Percentiles rank a stretch among this genome's conserved stretches.
Conservation (phyloP, 768 basidiomycete species). For the Cantharellus anzutake region DNA sequence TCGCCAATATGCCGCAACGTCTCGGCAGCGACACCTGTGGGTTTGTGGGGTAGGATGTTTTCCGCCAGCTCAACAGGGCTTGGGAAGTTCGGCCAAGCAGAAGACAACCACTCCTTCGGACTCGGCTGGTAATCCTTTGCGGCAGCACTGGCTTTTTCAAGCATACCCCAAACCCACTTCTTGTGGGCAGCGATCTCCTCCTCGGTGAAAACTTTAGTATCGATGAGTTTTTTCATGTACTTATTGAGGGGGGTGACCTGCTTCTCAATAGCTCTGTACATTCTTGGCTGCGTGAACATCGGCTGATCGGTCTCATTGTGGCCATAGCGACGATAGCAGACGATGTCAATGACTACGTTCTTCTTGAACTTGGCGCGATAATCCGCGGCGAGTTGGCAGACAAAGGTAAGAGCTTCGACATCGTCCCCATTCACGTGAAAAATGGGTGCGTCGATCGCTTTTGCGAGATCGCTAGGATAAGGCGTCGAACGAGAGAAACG, state of each 20-base stretch:
- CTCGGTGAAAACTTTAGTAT: slow-evolving; percentile 85
- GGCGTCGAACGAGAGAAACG: slow-evolving; percentile 94
- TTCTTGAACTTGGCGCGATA: slow-evolving; percentile 97
- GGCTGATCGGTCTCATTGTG: slow-evolving; percentile 99
- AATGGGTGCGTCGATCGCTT: slow-evolving; percentile 94
- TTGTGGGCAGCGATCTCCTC: slow-evolving; percentile 96
- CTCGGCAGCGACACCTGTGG: slow-evolving; percentile 63
- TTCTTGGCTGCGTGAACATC: slow-evolving; percentile 92
- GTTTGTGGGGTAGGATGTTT: slow-evolving; percentile 71
- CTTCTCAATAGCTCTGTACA: slow-evolving; percentile 94
- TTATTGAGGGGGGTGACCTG: slow-evolving; percentile 83
- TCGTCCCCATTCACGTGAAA: slow-evolving; percentile 99
- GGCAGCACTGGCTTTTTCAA: slow-evolving; percentile 87
- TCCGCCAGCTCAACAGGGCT: slow-evolving; percentile 91
- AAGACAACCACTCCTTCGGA: slow-evolving; percentile 92
- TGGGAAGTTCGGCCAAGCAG: slow-evolving; percentile 97
- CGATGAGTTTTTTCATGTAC: slow-evolving; percentile 80
- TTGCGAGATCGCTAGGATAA: slow-evolving; percentile 95
- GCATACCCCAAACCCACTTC: slow-evolving; percentile 98
- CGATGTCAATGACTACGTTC: slow-evolving; percentile 96
- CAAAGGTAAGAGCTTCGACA: slow-evolving; percentile 94
- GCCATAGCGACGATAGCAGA: slow-evolving; percentile 97
- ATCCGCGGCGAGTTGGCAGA: slow-evolving; percentile 94
- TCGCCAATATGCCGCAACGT: slow-evolving; percentile 71
- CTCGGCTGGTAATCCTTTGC: slow-evolving; percentile 93